These are phyloP conservation scores for Hanseniaspora jakobsenii DNA, from an alignment of 805 yeast genomes.

Conservation along the genomic window DNA sequence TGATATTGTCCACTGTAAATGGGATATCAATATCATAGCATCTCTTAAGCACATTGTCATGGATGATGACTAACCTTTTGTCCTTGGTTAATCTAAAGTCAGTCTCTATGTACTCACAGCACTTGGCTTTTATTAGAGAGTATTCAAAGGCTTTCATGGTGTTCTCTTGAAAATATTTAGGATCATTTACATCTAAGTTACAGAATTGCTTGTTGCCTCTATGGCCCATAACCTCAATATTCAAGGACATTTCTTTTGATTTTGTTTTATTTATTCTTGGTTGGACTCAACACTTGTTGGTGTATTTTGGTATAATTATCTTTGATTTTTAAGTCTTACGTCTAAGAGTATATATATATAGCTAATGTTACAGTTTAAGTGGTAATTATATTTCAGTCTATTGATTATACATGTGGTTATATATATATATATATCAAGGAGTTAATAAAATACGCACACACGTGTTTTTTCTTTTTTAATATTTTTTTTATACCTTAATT, in stretches of 20 bases:
- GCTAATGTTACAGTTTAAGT: no score
- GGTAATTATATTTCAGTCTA: no score
- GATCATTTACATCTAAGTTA: constrained; percentile 16
- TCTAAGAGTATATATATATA: no score
- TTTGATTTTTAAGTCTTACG: neutral
- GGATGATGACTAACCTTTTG: constrained; percentile 43
- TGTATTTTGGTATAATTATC: neutral
- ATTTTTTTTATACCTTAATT: no score
- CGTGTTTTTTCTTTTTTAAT: no score
- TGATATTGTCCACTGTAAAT: constrained; percentile 30
- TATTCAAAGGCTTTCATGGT: constrained; percentile 36
- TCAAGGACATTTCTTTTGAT: neutral
- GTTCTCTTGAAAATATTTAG: constrained; percentile 33
- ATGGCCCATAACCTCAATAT: constrained; percentile 24
- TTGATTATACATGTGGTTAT: no score
- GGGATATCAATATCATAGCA: constrained; percentile 32
- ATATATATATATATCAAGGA: no score
- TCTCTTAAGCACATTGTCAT: constrained; percentile 41
- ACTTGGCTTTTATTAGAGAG: constrained; percentile 34
- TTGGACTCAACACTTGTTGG: no score
- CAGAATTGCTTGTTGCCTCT: constrained; percentile 26
- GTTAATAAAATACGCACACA: no score
- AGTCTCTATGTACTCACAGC: constrained; percentile 37
- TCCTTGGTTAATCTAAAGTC: constrained; percentile 46
- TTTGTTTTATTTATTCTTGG: neutral